phyloP scores from a whole-genome alignment of 169 alveolate genomes.

The Theileria equi region DNA sequence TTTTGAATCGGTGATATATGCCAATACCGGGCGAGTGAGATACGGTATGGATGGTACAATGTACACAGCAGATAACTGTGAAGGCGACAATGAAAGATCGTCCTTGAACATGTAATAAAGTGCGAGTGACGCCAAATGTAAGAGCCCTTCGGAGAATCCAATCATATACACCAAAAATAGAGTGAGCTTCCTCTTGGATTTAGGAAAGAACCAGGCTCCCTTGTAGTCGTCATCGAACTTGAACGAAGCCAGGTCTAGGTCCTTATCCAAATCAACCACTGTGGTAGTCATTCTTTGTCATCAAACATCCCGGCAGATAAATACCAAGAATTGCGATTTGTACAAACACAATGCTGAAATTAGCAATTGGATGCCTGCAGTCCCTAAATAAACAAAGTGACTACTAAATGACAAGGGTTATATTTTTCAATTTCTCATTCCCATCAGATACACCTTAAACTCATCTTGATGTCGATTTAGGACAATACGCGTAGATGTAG shows the following conservation, averaged over 20 bases:
- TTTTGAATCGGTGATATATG: slow-evolving; percentile 77
- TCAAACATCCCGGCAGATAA: not conserved
- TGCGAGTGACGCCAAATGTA: slow-evolving; percentile 85
- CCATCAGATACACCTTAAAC: no score
- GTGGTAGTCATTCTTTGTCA: slow-evolving; percentile 8
- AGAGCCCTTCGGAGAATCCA: slow-evolving; percentile 87
- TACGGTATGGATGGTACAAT: slow-evolving; percentile 82
- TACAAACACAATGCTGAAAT: not conserved
- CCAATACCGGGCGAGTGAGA: slow-evolving; percentile 81
- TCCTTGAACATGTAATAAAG: slow-evolving; percentile 84
- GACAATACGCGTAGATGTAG: no score
- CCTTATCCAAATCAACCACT: slow-evolving; percentile 10
- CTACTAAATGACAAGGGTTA: no score
- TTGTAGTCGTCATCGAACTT: not conserved
- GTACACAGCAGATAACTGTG: slow-evolving; percentile 40
- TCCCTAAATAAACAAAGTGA: no score
- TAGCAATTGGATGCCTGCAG: no score
- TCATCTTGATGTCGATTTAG: no score
- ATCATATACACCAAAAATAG: slow-evolving; percentile 72
- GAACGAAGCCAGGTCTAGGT: slow-evolving; percentile 1
- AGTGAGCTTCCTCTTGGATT: slow-evolving; percentile 29
- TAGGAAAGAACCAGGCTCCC: not conserved
- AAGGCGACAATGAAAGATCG: slow-evolving; percentile 69
- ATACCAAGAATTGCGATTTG: not conserved
- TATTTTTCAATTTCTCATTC: no score